A percentile compares a stretch with the other conserved stretches of the same genome.
Conservation (phyloP, 1,284 basidiomycete genomes). For the Ustilago vetiveriae region DNA sequence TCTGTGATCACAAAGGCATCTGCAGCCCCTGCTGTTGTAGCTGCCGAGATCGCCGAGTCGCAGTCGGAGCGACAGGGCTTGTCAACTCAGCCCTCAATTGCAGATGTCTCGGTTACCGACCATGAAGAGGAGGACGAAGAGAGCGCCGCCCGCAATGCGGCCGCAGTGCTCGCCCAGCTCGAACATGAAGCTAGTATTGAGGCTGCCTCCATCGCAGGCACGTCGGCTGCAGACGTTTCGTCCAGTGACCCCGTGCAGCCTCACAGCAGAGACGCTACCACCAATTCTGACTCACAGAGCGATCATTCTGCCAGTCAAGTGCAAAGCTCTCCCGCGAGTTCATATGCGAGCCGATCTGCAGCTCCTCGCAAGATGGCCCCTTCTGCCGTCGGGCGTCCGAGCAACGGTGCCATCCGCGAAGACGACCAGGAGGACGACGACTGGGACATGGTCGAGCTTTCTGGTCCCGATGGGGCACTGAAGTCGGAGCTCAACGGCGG, state of each 20-base stretch:
- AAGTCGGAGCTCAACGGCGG: conserved; percentile 65
- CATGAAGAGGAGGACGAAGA: conserved; percentile 60
- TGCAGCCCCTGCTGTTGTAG: conserved; percentile 13
- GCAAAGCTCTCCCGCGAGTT: conserved; percentile 46
- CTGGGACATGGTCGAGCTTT: conserved; percentile 64
- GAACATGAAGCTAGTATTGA: conserved; percentile 53
- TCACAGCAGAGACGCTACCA: conserved; percentile 42
- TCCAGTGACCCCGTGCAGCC: conserved; percentile 14
- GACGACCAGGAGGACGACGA: conserved; percentile 56
- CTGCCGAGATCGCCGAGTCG: not conserved
- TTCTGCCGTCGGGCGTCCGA: conserved; percentile 44
- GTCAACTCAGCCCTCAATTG: conserved; percentile 6
- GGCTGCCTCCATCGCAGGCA: conserved; percentile 16
- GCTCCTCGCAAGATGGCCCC: conserved; percentile 31
- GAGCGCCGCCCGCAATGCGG: conserved; percentile 51
- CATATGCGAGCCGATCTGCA: conserved; percentile 28
- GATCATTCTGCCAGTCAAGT: conserved; percentile 40
- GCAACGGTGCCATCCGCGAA: conserved; percentile 47
- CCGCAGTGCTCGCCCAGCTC: conserved; percentile 57
- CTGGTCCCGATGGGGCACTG: conserved; percentile 43
- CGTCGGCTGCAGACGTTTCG: conserved; percentile 7
- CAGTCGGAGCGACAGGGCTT: not conserved
- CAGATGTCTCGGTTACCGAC: conserved; percentile 30
- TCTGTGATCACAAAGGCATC: conserved; percentile 12
- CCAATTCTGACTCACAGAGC: conserved; percentile 44